A percentile compares a stretch with the other conserved stretches of the same genome.
These are phyloP conservation scores for Knufia fluminis DNA, from an alignment of 2,329 filamentous ascomycete genomes.

Conservation along the genomic window DNA sequence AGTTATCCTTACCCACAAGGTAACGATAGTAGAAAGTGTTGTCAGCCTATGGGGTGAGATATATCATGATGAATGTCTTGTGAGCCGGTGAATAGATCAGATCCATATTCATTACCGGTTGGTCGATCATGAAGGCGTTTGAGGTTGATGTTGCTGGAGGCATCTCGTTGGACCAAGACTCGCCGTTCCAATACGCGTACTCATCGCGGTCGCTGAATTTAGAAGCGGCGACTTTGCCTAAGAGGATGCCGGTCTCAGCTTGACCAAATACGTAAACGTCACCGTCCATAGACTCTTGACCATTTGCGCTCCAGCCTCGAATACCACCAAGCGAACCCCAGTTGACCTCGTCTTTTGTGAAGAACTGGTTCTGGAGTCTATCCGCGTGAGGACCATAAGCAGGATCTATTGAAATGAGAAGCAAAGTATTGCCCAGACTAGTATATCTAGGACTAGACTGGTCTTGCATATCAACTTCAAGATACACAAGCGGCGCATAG, in stretches of 20 bases:
- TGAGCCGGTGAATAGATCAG: conserved; percentile 27
- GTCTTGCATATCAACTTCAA: conserved; percentile 24
- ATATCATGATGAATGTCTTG: conserved; percentile 27
- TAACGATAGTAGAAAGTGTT: conserved; percentile 29
- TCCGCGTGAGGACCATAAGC: conserved; percentile 24
- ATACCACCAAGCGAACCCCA: conserved; percentile 27
- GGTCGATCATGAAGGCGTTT: conserved; percentile 22
- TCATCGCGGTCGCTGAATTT: conserved; percentile 18
- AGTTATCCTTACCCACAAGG: conserved; percentile 17
- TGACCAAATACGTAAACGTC: conserved; percentile 27
- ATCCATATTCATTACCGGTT: conserved; percentile 25
- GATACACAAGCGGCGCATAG: conserved; percentile 27
- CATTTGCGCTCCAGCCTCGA: conserved; percentile 25
- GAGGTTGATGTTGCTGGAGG: conserved; percentile 14
- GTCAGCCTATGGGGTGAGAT: conserved; percentile 25
- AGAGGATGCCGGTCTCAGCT: conserved; percentile 22
- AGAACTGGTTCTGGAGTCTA: conserved; percentile 25
- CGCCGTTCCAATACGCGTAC: conserved; percentile 26
- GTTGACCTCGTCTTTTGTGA: conserved; percentile 23
- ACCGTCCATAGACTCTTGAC: conserved; percentile 25
- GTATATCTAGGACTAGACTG: conserved; percentile 23
- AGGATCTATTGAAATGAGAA: conserved; percentile 23
- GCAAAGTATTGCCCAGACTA: conserved; percentile 24
- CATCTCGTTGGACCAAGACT: conserved; percentile 21
- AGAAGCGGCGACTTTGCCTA: conserved; percentile 20